A percentile compares a stretch with the other conserved stretches of the same genome.
These are phyloP conservation scores for Podila horticola DNA, from an alignment of 192 early-diverging fungal genomes.

Conservation along the genomic window DNA sequence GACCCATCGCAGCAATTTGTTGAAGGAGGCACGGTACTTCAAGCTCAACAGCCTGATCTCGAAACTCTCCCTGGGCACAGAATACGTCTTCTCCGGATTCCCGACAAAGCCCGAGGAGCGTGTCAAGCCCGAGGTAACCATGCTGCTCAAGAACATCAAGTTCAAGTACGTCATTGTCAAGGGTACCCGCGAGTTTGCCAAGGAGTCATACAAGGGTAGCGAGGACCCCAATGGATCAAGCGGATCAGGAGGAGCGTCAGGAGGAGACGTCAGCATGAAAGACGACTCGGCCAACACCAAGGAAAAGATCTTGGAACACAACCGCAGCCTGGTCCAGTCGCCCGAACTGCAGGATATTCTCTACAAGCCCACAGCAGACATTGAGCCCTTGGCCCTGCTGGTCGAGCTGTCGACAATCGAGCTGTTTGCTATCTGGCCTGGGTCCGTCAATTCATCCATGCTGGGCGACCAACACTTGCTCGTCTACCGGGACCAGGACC, in stretches of 20 bases:
- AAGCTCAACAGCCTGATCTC: constrained; percentile 42
- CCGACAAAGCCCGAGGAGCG: constrained; percentile 39
- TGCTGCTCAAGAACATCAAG: constrained; percentile 42
- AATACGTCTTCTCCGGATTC: constrained; percentile 32
- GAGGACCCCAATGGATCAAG: constrained; percentile 1
- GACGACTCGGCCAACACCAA: constrained; percentile 2
- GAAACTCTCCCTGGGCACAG: constrained; percentile 39
- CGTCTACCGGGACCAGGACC: constrained; percentile 39
- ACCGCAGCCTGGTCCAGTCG: constrained; percentile 16
- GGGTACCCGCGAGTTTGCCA: constrained; percentile 30
- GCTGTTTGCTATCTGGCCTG: constrained; percentile 42
- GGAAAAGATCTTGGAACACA: constrained; percentile 35
- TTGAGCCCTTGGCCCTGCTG: constrained; percentile 22
- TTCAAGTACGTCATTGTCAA: constrained; percentile 40
- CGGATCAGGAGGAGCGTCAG: neutral
- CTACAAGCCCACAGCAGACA: constrained; percentile 41
- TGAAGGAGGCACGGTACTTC: constrained; percentile 64
- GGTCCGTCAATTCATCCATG: constrained; percentile 47
- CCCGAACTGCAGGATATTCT: constrained; percentile 28
- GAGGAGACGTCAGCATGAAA: neutral
- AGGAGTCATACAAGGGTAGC: neutral
- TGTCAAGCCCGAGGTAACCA: constrained; percentile 40
- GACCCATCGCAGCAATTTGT: constrained; percentile 61
- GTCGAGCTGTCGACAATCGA: constrained; percentile 39
- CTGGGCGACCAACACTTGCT: constrained; percentile 48